Evolutionary conservation across 2,329 filamentous ascomycete genomes (phyloP), one percentile per base, ranked within the genome.

Genomic region (Incumbomyces delicatus): DNA sequence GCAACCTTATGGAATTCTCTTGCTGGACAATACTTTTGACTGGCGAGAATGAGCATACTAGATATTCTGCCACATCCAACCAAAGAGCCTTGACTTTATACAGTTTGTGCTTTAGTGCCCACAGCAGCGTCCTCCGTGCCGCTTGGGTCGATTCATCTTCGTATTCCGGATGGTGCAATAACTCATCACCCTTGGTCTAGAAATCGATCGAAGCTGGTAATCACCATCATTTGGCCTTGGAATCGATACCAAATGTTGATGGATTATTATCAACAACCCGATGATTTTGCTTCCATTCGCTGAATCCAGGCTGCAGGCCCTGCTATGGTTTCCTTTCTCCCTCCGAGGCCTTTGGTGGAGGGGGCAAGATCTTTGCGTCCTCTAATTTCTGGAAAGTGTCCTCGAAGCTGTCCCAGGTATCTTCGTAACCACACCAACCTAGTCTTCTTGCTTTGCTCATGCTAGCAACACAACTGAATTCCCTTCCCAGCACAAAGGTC

Each of bases 371-470:
- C 3, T 50, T 48, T 41, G 54, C 54, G 11, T 50, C 49, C 41
- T 60, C 59, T 13, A 62, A 45, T 39, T 59, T 53, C 10, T 58
- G 53, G 47, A 69, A 68, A 2, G 61, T 63, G 10, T 59, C 57
- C 18, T 60, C 57, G 30, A 69, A 56, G 10, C 60, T 60, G 13
- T 66, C 64, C 59, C 63, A 70, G 1, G 62, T 61, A 57, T 61
- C 65, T 32, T 50, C 47, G 43, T 61, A 69, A 0, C 66, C 69
- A 6, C 58, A 65, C 65, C 66, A 74, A 0, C 71, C 70, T 20
- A 63, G 54, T 49, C 63, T 65, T 44, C 71, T 61, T 4, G 70
- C 70, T 56, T 73, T 73, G 41, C 60, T 70, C 64, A 72, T 70
- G 44, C 41, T 60, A 1, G 38, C 53, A 7, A 61, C 54, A 34